Conservation (phyloP, 345 rosid genomes). For the Rhodamnia rubescens region DNA sequence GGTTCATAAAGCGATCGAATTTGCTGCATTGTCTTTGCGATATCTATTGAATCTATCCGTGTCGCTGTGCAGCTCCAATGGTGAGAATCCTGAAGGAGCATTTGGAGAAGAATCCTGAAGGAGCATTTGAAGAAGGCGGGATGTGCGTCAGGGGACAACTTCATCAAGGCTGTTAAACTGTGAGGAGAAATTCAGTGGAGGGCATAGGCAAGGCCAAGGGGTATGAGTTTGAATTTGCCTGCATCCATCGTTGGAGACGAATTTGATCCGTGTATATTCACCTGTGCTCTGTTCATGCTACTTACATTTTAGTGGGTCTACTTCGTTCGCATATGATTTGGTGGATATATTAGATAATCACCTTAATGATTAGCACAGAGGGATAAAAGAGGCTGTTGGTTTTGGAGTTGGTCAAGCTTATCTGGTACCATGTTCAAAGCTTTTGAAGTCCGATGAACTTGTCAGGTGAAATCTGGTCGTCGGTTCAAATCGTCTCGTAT, state of each 20-base stretch:
- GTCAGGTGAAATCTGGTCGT: not conserved
- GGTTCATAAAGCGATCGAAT: too few relatives aligned
- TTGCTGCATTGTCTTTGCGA: too few relatives aligned
- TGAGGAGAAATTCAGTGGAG: slow-evolving; percentile 40
- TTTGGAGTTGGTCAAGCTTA: not conserved
- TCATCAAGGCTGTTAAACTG: slow-evolving; percentile 62
- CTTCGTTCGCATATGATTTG: not conserved
- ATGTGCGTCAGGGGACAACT: slow-evolving; percentile 39
- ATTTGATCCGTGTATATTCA: not conserved
- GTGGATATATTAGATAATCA: not conserved
- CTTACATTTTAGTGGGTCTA: not conserved
- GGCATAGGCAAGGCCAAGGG: slow-evolving; percentile 55
- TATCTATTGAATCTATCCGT: too few relatives aligned
- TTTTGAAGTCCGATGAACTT: not conserved
- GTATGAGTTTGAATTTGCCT: slow-evolving; percentile 16
- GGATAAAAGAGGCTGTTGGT: not conserved
- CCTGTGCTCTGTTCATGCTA: not conserved
- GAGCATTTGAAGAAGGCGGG: too few relatives aligned
- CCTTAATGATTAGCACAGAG: not conserved
- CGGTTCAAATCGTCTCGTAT: not conserved
- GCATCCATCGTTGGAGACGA: not conserved
- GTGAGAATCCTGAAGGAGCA: too few relatives aligned
- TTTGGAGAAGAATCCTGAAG: too few relatives aligned
- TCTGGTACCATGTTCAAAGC: not conserved
- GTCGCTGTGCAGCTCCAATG: too few relatives aligned